These are phyloP conservation scores for Neurospora africana DNA, from an alignment of 495 filamentous ascomycete species.

Conservation along the genomic window DNA sequence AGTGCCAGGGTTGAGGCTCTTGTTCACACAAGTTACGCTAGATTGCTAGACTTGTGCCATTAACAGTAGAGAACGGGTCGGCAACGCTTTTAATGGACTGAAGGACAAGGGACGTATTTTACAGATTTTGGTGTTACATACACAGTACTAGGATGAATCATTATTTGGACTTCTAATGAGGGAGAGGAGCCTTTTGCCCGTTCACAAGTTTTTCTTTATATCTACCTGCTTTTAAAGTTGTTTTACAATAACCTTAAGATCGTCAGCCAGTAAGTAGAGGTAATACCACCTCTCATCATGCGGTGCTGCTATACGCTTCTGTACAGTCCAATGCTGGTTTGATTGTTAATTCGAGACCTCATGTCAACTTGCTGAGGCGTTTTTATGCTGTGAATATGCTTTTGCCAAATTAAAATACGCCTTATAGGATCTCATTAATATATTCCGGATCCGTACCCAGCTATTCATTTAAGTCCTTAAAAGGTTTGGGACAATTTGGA, in stretches of 20 bases:
- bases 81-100: background rate
- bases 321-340: too few relatives aligned
- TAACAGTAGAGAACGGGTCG: background rate
- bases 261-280: background rate
- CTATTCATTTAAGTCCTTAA: too few relatives aligned
- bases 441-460: too few relatives aligned
- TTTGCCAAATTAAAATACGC: too few relatives aligned
- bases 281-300: background rate
- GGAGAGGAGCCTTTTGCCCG: background rate
- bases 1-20: background rate
- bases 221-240: background rate
- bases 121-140: background rate
- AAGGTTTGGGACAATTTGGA: too few relatives aligned
- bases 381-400: too few relatives aligned
- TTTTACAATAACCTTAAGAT: background rate
- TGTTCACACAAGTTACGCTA: background rate
- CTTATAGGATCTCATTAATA: too few relatives aligned
- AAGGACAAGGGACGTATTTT: background rate
- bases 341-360: too few relatives aligned
- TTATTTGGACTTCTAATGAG: background rate
- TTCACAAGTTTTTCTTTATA: background rate
- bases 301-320: background rate
- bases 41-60: background rate
- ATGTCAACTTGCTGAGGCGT: too few relatives aligned
- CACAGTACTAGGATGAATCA: background rate